These are phyloP conservation scores for Kentomonas sorsogonicus DNA, from an alignment of 208 protist genomes.

Conservation along the genomic window DNA sequence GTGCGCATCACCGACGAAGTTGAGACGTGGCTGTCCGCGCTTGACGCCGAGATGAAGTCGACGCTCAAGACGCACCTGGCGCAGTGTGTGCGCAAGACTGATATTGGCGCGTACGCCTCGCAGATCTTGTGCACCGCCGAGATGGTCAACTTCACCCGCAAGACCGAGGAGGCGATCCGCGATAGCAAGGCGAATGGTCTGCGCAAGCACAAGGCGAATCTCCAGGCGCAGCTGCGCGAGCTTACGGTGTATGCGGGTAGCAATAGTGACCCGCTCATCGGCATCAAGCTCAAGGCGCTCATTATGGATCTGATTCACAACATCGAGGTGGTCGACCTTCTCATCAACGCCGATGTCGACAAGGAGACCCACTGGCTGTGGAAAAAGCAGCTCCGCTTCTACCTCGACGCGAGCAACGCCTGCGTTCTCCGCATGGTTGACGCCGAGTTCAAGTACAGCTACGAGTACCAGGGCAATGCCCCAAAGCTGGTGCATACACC, in stretches of 20 bases:
- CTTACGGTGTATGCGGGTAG: conserved; percentile 73
- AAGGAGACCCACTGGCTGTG: conserved; percentile 92
- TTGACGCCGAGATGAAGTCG: conserved; percentile 91
- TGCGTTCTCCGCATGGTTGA: conserved; percentile 93
- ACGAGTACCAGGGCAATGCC: conserved; percentile 98
- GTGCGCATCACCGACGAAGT: conserved; percentile 92
- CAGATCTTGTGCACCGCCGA: conserved; percentile 94
- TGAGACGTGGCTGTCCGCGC: conserved; percentile 92
- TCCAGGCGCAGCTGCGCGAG: conserved; percentile 77
- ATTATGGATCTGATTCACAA: conserved; percentile 98
- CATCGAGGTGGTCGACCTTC: conserved; percentile 93
- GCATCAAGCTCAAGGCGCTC: conserved; percentile 95
- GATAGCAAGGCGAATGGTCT: conserved; percentile 67
- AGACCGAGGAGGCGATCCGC: conserved; percentile 86
- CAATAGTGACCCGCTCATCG: conserved; percentile 84
- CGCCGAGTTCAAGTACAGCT: conserved; percentile 95
- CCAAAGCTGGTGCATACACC: conserved; percentile 97
- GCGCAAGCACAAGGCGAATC: conserved; percentile 56
- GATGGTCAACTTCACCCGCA: conserved; percentile 91
- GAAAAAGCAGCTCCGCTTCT: conserved; percentile 97
- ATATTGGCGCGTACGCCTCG: conserved; percentile 90
- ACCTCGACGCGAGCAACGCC: conserved; percentile 50
- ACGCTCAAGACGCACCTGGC: conserved; percentile 85
- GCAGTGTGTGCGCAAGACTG: conserved; percentile 73
- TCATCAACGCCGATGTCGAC: conserved; percentile 74